Conservation (phyloP, 148 eudicot species). For the Chenopodium formosanum region DNA sequence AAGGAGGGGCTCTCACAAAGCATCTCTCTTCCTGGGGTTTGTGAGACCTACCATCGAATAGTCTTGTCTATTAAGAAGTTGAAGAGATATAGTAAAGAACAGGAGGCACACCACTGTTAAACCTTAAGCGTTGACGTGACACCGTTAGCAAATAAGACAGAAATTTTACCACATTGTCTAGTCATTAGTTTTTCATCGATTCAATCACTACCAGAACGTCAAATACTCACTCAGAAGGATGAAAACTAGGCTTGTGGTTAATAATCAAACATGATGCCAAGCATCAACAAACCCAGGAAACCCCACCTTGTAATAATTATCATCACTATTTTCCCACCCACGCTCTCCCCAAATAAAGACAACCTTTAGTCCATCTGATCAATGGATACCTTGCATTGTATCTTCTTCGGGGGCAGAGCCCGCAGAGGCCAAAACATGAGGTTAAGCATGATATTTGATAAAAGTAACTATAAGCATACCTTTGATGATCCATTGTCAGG, state of each 20-base stretch:
- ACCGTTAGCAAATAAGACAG: neutral
- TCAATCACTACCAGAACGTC: neutral
- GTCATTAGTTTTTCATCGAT: neutral
- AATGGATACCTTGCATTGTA: neutral
- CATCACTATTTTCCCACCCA: neutral
- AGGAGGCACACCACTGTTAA: neutral
- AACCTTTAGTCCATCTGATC: neutral
- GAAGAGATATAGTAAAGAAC: neutral
- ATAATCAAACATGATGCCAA: neutral
- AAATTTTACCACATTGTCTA: neutral
- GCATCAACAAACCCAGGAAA: neutral
- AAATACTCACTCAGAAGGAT: neutral
- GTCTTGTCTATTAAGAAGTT: neutral
- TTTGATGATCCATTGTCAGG: constrained; percentile 61
- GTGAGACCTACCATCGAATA: neutral
- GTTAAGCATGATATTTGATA: neutral
- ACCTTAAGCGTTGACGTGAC: neutral
- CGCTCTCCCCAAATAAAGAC: neutral
- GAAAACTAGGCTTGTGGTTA: neutral
- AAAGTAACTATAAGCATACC: constrained; percentile 40
- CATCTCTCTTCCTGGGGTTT: neutral
- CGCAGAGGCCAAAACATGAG: neutral
- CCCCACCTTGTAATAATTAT: neutral
- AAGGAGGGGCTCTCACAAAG: neutral
- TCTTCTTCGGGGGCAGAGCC: neutral